Percentiles rank a stretch among this genome's conserved stretches.
Evolutionary conservation across 2,329 filamentous ascomycete genomes (phyloP).

Genomic region (Chaetothyriales sp.): DNA sequence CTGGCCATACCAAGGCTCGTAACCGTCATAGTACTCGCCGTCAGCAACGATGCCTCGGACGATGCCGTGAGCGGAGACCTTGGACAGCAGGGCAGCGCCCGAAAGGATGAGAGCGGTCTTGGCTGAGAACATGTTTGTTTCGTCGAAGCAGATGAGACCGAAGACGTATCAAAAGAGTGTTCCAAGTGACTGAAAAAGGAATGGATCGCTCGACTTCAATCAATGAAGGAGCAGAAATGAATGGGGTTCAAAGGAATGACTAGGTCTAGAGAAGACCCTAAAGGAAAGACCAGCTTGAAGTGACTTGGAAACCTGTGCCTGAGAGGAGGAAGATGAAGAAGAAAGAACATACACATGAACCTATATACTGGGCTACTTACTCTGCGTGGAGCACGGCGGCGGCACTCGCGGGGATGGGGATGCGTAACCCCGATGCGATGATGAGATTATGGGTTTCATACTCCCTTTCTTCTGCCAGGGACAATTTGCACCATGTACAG

Average conservation of each 20-base stretch:
- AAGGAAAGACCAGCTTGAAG: background rate
- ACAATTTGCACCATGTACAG: background rate
- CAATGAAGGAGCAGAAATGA: background rate
- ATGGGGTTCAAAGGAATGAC: background rate
- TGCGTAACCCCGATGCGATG: background rate
- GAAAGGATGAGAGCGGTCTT: background rate
- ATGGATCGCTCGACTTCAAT: background rate
- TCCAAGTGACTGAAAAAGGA: background rate
- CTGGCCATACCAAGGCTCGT: no score
- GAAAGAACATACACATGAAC: background rate
- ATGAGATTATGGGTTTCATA: background rate
- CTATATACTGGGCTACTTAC: background rate
- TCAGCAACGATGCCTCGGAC: constrained; percentile 24
- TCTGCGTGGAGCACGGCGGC: background rate
- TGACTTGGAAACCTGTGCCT: background rate
- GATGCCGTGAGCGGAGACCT: constrained; percentile 23
- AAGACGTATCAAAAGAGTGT: background rate
- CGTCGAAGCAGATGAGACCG: background rate
- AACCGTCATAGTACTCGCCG: constrained; percentile 24
- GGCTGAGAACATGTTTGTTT: background rate
- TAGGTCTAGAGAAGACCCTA: background rate
- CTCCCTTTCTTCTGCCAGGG: background rate
- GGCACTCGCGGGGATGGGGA: background rate
- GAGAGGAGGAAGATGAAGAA: background rate
- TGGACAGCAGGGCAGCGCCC: background rate